phyloP scores from a whole-genome alignment of 2,329 filamentous ascomycete species.

The Penicillium sp. region DNA sequence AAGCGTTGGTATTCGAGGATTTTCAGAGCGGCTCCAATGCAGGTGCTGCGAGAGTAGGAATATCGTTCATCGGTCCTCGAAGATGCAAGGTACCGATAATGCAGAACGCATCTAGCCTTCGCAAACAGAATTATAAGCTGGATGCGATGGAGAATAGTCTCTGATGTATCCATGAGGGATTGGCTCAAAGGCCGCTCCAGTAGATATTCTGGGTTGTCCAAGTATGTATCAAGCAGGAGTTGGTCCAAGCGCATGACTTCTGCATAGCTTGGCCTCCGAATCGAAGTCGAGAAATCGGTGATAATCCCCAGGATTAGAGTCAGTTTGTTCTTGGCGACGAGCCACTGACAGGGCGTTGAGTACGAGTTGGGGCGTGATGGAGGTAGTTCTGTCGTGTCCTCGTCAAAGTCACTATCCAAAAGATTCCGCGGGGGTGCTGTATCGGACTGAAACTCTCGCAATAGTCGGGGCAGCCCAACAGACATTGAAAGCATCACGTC shows the following conservation, averaged over 20 bases:
- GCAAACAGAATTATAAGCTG: conserved; percentile 52
- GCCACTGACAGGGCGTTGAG: conserved; percentile 46
- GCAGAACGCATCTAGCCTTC: conserved; percentile 52
- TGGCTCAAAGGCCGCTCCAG: conserved; percentile 12
- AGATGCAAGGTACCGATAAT: conserved; percentile 50
- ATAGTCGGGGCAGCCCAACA: conserved; percentile 61
- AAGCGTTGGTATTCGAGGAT: conserved; percentile 50
- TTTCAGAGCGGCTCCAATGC: conserved; percentile 47
- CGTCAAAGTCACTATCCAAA: conserved; percentile 59
- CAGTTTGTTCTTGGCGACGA: conserved; percentile 34
- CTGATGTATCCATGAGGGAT: conserved; percentile 48
- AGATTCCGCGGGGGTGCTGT: conserved; percentile 58
- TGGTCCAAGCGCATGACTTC: conserved; percentile 22
- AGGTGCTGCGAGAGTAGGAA: conserved; percentile 44
- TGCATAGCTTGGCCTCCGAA: conserved; percentile 30
- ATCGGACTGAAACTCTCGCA: conserved; percentile 60
- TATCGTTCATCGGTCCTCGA: conserved; percentile 33
- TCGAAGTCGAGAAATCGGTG: conserved; percentile 31
- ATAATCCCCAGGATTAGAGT: conserved; percentile 32
- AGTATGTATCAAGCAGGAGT: conserved; percentile 7
- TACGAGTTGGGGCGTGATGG: conserved; percentile 52
- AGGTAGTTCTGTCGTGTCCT: conserved; percentile 52
- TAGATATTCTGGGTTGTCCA: background rate
- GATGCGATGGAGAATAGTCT: conserved; percentile 52
- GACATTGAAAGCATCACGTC: conserved; percentile 63